Evolutionary conservation across 139 green algal species (phyloP), one percentile per base, ranked within the genome.

Genomic region (Chlorella sorokiniana): DNA sequence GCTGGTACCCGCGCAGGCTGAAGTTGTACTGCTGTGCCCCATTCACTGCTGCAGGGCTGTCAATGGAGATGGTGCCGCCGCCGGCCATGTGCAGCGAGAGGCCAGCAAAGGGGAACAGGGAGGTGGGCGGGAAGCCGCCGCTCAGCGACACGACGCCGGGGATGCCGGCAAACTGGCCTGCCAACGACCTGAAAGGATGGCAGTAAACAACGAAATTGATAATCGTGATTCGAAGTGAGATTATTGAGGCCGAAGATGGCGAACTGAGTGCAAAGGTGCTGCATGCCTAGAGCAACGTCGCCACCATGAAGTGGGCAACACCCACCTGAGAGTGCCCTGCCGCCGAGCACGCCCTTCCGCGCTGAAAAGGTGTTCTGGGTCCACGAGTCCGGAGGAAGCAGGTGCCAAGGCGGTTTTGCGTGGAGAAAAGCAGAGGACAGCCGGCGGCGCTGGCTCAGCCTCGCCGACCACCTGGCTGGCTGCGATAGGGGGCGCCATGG

Each of bases 1-100:
- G 77, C 25, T 20, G 20, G 25, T 88, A 83, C 6, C 87, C 87
- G 31, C 62, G 59, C 33, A 81, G 82, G 23, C 40, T 76, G 25
- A 74, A 73, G 86, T 91, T 91, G 70, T 91, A 91, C 86, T 91
- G 87, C 76, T 91, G 87, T 33, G 80, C 56, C 2, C 35, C 42
- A 1, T n/a, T 77, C 44, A 77, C 70, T n/a, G 45, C 70, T 31
- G 74, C 37, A 27, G 74, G 74, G 56, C 59, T 56, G 16, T 1
- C 37, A 23, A 82, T 74, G 8, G 23, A n/a, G 7, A 82, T 35
- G 11, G 59, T 51, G 42, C 33, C 51, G 62, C 79, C 79, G 38
- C 27, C n/a, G 16, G 51, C 27, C 59, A 80, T 23, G 29, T 73
- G 54, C 42, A 80, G 42, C 8, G 45, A 56, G 33, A 84, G 38